phyloP scores from a whole-genome alignment of 2,329 filamentous ascomycete species.

The Penicillium palitans region DNA sequence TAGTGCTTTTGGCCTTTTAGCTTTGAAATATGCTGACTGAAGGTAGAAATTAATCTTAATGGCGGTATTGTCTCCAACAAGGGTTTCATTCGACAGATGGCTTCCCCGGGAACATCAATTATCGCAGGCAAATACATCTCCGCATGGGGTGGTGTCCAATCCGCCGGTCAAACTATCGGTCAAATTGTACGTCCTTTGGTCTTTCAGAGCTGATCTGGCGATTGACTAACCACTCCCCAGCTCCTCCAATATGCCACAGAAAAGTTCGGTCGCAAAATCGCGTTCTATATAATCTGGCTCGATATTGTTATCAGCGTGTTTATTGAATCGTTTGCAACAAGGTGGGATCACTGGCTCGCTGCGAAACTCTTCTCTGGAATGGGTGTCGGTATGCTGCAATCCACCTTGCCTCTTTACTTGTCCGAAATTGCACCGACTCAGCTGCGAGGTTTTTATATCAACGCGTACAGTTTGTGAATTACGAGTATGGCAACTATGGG shows the following conservation, averaged over 20 bases:
- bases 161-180: slow-evolving; percentile 42
- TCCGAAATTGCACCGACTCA: slow-evolving; percentile 46
- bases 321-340: slow-evolving; percentile 39
- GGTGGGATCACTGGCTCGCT: slow-evolving; percentile 46
- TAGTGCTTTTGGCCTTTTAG: not conserved
- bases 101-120: slow-evolving; percentile 31
- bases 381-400: slow-evolving; percentile 47
- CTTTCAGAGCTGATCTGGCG: not conserved
- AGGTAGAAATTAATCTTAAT: slow-evolving; percentile 36
- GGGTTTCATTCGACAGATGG: slow-evolving; percentile 44
- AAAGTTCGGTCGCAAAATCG: slow-evolving; percentile 38
- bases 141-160: slow-evolving; percentile 44
- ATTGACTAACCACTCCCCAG: slow-evolving; percentile 6
- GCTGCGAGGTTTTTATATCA: slow-evolving; percentile 44
- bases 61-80: slow-evolving; percentile 45
- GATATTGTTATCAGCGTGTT: slow-evolving; percentile 40
- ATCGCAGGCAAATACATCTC: slow-evolving; percentile 41
- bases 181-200: slow-evolving; percentile 34
- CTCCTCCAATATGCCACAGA: slow-evolving; percentile 41
- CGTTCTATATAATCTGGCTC: slow-evolving; percentile 39
- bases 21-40: not conserved
- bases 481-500: too few species aligned
- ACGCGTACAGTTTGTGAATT: slow-evolving; percentile 43
- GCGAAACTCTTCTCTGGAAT: slow-evolving; percentile 40
- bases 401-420: slow-evolving; percentile 46